phyloP scores from a whole-genome alignment of 169 alveolate genomes.

The Plasmodium gallinaceum region DNA sequence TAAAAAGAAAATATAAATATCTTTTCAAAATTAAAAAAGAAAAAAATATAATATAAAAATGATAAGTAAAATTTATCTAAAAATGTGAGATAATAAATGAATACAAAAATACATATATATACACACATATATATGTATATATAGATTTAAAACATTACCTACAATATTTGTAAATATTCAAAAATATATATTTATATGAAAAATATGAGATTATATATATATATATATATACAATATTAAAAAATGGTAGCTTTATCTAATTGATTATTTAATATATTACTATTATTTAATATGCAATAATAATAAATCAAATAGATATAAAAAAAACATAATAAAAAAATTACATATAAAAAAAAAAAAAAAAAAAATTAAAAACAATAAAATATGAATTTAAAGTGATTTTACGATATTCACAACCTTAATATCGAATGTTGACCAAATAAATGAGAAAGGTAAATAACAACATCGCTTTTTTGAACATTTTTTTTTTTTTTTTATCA shows the following conservation, averaged over 20 bases:
- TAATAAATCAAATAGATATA: not conserved
- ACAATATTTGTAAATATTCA: not conserved
- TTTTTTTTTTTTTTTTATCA: not conserved
- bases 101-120: not conserved
- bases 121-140: not conserved
- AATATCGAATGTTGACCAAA: not conserved
- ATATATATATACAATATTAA: not conserved
- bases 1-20: too few relatives aligned
- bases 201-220: not conserved
- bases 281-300: too few relatives aligned
- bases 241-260: too few relatives aligned
- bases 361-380: not conserved
- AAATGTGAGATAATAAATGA: too few relatives aligned
- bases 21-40: too few relatives aligned
- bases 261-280: too few relatives aligned
- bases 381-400: not conserved
- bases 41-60: too few relatives aligned
- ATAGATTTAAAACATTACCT: not conserved
- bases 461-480: not conserved
- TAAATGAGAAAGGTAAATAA: not conserved
- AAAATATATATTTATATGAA: not conserved
- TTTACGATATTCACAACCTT: not conserved
- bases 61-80: too few relatives aligned
- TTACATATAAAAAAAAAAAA: not conserved
- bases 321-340: slow-evolving; percentile 6